Conservation (phyloP, 1,139 yeast species). For the Diutina pseudorugosa region DNA sequence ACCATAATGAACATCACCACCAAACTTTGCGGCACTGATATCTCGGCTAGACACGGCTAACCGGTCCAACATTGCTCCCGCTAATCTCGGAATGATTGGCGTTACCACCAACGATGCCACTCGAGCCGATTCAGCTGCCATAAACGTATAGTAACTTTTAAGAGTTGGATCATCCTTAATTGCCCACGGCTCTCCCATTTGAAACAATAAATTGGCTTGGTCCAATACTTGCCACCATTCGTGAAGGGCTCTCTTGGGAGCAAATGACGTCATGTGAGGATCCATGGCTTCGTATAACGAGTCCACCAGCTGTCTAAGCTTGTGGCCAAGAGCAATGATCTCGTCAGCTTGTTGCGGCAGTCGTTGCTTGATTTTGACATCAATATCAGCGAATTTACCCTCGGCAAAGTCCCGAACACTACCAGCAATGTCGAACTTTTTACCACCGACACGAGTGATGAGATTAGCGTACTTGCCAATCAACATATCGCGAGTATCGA, state of each 20-base stretch:
- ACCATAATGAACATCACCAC: conserved; percentile 40
- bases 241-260: conserved; percentile 47
- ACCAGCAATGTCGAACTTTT: conserved; percentile 46
- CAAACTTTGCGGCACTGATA: conserved; percentile 32
- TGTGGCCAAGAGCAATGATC: conserved; percentile 11
- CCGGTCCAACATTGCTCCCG: conserved; percentile 49
- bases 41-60: conserved; percentile 35
- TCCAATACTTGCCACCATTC: conserved; percentile 53
- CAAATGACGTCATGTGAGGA: conserved; percentile 30
- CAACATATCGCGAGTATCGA: conserved; percentile 47
- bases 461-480: conserved; percentile 80
- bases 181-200: conserved; percentile 49
- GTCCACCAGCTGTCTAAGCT: conserved; percentile 13
- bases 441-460: conserved; percentile 60
- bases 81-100: conserved; percentile 61
- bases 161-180: conserved; percentile 16
- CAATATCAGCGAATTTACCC: conserved; percentile 17
- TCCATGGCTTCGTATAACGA: conserved; percentile 26
- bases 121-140: conserved; percentile 63
- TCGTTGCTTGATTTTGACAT: conserved; percentile 11
- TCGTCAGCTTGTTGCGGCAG: conserved; percentile 7
- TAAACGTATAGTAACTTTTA: conserved; percentile 43
- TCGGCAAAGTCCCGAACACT: conserved; percentile 19
- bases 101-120: conserved; percentile 52
- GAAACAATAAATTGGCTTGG: conserved; percentile 54